These are phyloP conservation scores for Beauveria sp. DNA, from an alignment of 2,329 filamentous ascomycete species.

Conservation along the genomic window DNA sequence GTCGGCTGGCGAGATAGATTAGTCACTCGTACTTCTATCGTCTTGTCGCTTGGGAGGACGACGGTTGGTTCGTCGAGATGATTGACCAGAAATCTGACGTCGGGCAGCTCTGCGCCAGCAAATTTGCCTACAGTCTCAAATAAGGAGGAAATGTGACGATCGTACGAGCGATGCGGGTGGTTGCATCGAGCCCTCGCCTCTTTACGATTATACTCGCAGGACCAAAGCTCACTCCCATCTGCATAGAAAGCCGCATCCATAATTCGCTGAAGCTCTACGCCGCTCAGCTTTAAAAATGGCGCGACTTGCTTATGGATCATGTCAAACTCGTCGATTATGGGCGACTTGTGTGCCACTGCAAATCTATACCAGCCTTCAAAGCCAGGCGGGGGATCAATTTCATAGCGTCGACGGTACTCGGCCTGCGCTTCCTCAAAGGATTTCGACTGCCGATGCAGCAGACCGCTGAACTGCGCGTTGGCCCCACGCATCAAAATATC, in stretches of 20 bases:
- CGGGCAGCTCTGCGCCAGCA: constrained; percentile 21
- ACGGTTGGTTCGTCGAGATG: constrained; percentile 40
- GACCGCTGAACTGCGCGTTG: constrained; percentile 20
- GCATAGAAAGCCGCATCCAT: constrained; percentile 21
- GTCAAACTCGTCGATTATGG: constrained; percentile 44
- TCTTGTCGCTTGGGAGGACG: constrained; percentile 20
- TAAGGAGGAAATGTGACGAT: constrained; percentile 23
- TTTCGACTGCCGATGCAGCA: constrained; percentile 30
- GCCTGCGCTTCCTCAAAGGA: constrained; percentile 25
- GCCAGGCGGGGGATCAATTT: constrained; percentile 34
- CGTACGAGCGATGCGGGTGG: constrained; percentile 25
- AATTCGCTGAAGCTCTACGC: constrained; percentile 21
- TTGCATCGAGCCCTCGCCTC: constrained; percentile 23
- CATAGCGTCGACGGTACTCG: constrained; percentile 38
- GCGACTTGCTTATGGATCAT: constrained; percentile 30
- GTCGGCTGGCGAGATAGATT: constrained; percentile 21
- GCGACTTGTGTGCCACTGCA: constrained; percentile 30
- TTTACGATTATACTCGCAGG: constrained; percentile 23
- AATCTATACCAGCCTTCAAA: constrained; percentile 40
- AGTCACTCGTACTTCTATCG: constrained; percentile 14
- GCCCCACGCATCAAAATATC: constrained; percentile 24
- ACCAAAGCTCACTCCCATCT: constrained; percentile 28
- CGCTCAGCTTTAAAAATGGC: constrained; percentile 33
- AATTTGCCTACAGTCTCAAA: constrained; percentile 25
- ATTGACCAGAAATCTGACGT: constrained; percentile 37